Evolutionary conservation across 306 rosid genomes (phyloP).

Genomic region (Castanospermum australe): DNA sequence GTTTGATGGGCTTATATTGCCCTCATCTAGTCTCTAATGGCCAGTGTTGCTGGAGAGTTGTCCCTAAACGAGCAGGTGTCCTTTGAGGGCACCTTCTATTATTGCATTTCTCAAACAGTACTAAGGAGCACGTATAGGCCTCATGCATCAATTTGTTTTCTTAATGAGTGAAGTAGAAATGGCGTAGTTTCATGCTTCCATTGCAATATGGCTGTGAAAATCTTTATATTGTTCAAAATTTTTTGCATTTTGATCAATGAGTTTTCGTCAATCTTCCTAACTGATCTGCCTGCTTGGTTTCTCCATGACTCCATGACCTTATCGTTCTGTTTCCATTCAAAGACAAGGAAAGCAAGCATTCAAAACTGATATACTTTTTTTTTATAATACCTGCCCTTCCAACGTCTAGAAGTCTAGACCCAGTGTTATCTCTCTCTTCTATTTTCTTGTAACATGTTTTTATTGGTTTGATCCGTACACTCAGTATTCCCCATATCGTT

Average conservation of each 20-base stretch:
- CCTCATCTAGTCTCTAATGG: slow-evolving; percentile 62
- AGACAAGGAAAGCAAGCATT: background rate
- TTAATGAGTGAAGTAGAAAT: background rate
- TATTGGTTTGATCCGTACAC: too few species aligned
- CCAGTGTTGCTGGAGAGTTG: slow-evolving; percentile 79
- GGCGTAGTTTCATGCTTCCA: background rate
- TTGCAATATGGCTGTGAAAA: background rate
- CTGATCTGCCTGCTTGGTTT: background rate
- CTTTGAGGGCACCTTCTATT: background rate
- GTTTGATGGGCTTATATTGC: too few species aligned
- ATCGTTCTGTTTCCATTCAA: background rate
- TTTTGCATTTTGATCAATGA: background rate
- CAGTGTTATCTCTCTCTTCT: too few species aligned
- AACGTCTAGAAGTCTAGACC: too few species aligned
- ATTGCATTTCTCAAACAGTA: too few species aligned
- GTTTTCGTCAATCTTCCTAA: background rate
- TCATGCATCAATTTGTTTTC: background rate
- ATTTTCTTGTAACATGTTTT: too few species aligned
- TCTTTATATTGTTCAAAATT: background rate
- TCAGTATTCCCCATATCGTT: too few species aligned
- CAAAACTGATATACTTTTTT: too few species aligned
- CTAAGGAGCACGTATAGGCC: too few species aligned
- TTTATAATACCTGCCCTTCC: too few species aligned
- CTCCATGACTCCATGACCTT: background rate
- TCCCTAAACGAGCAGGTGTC: slow-evolving; percentile 68